Percentiles rank a stretch among this genome's conserved stretches.
phyloP scores from a whole-genome alignment of 2,329 filamentous ascomycete genomes.

The Aaosphaeria pasadenensis region DNA sequence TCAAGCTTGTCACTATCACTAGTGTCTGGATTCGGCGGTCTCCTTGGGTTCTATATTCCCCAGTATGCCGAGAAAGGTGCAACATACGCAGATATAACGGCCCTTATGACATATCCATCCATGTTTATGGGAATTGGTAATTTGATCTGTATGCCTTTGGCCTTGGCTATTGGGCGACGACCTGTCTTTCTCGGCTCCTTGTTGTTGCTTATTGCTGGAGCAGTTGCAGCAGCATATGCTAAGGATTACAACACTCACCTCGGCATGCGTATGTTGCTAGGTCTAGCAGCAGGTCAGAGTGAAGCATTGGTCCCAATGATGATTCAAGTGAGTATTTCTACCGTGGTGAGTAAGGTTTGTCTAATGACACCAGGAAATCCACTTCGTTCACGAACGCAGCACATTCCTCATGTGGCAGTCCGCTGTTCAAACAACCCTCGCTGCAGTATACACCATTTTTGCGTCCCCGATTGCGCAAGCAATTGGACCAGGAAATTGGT shows the following conservation, averaged over 20 bases:
- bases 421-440: no score
- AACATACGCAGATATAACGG: conserved; percentile 37
- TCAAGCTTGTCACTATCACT: no score
- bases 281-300: conserved; percentile 42
- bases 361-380: no score
- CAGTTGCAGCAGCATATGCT: conserved; percentile 10
- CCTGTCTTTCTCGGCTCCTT: conserved; percentile 16
- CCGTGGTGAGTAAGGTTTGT: no score
- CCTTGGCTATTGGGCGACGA: conserved; percentile 17
- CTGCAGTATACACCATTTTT: no score
- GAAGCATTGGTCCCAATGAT: conserved; percentile 45
- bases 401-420: no score
- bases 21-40: no score
- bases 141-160: conserved; percentile 16
- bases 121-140: conserved; percentile 24
- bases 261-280: conserved; percentile 37
- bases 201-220: conserved; percentile 8
- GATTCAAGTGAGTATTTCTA: conserved; percentile 12
- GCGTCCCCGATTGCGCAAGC: no score
- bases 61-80: conserved; percentile 19
- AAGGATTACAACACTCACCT: conserved; percentile 32
- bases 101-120: conserved; percentile 23
- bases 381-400: no score
- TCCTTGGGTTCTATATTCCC: no score
- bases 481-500: no score